Evolutionary conservation across 2,329 filamentous ascomycete genomes (phyloP), one percentile per base, ranked within the genome.

Genomic region (Phialophora verrucosa): DNA sequence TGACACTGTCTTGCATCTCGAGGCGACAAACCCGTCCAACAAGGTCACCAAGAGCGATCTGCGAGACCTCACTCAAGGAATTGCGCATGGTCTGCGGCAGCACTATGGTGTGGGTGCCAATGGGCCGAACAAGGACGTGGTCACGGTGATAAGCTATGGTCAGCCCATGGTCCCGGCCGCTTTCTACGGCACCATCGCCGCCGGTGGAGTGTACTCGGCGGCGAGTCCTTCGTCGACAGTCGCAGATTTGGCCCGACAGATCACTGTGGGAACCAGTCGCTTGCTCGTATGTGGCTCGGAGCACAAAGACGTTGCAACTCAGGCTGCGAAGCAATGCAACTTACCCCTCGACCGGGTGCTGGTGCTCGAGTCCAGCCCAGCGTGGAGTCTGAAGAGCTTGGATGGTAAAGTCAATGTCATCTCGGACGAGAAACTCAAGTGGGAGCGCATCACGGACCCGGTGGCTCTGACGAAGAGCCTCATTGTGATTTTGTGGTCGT

Each of bases 131-230:
- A 80, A 80, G 59, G 84, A 87, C 69, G 82, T 88, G 4, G 83
- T 88, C 14, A 83, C 87, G 3, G 80, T 83, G 20, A 82, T 88
- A 31, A 85, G 84, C 0, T 82, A 83, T 0, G 87, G 87, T 1
- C 84, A 88, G 69, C 82, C 82, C 54, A 78, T 87, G 4, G 77
- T 88, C 0, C 82, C 85, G 0, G 78, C 82, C 12, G 69, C 86
- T 1, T 85, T 86, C 72, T 88, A 81, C 69, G 84, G 82, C 14
- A 82, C 87, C 60, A 79, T 89, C 54, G 86, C 84, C 3, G 85
- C 86, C 1, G 86, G 83, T 0, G 87, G 85, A 20, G 81, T 89
- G 29, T 88, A 86, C 70, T 85, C 84, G 6, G 83, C 84, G 4
- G 84, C 84, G 0, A 84, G 81, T 55, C 79, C 84, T 0, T 79